Evolutionary conservation across 2,329 filamentous ascomycete genomes (phyloP), one percentile per base, ranked within the genome.

Genomic region (Aureobasidium sp.): DNA sequence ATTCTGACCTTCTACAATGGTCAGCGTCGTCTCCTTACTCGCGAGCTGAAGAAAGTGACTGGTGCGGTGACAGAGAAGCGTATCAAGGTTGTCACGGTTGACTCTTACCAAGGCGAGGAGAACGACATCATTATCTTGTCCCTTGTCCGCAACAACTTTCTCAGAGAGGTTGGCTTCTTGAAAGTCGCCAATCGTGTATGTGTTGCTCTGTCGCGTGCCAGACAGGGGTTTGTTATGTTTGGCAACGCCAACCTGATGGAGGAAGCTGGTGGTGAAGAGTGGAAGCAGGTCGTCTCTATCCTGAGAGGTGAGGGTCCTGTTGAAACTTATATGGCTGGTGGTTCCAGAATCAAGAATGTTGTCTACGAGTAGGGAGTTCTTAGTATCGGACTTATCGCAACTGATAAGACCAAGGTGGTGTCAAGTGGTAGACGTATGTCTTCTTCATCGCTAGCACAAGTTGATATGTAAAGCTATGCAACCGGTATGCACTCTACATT

Each of bases 41-140:
- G 76, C 14, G 72, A 75, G 6, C 71, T 87, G 3, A 72, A 74
- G 11, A 36, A 42, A 36, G 34, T 41, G 3, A 14, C 37, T 9
- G 42, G 49, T 10, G 7, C 25, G 8, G 14, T 55, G 3, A 13
- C 30, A 11, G 65, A 68, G 0, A 30, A 29, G 4, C 30, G 57
- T 10, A 75, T 85, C 48, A 73, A 77, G 61, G 86, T 96, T 1
- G 83, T 84, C 37, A 96, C 91, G 0, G 89, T 97, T 0, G 92
- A 96, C 68, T 90, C 88, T 0, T 96, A 93, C 68, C 91, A 96
- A 71, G 91, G 91, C 13, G 91, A 96, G 68, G 91, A 96, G 70
- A 96, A 96, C 64, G 88, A 92, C 29, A 79, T 96, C 9, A 80
- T 97, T 10, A 71, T 96, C 2, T 76, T 96, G 0, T 96, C 91